Conservation (phyloP, 2,329 filamentous ascomycete species). For the Magnaporthiopsis poae region DNA sequence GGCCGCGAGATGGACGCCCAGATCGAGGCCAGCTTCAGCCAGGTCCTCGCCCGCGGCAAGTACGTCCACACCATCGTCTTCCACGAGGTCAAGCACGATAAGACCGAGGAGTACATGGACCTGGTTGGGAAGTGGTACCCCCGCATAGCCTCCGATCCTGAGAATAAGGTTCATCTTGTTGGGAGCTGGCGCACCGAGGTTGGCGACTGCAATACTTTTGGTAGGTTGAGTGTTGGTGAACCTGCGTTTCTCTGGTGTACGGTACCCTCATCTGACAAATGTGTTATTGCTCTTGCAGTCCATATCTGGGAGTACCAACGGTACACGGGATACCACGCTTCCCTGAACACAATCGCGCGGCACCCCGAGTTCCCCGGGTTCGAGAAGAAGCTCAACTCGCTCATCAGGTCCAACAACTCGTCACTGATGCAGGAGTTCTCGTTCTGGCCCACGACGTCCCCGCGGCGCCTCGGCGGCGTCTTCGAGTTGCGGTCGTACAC, state of each 20-base stretch:
- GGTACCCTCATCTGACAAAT: background rate
- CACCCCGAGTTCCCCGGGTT: slow-evolving; percentile 79
- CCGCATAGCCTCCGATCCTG: slow-evolving; percentile 67
- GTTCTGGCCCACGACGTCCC: slow-evolving; percentile 94
- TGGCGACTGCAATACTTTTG: slow-evolving; percentile 91
- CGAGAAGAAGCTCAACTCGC: slow-evolving; percentile 70
- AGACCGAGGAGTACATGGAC: slow-evolving; percentile 86
- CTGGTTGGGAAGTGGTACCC: slow-evolving; percentile 89
- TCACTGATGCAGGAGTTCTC: slow-evolving; percentile 99
- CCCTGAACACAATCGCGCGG: slow-evolving; percentile 70
- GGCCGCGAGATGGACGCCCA: slow-evolving; percentile 88
- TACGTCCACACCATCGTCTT: slow-evolving; percentile 97
- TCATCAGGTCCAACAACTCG: slow-evolving; percentile 74
- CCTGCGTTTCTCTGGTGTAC: background rate
- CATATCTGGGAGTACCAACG: slow-evolving; percentile 99
- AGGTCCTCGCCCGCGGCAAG: slow-evolving; percentile 88
- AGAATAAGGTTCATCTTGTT: slow-evolving; percentile 91
- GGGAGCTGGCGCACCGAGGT: slow-evolving; percentile 98
- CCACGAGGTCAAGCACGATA: slow-evolving; percentile 89
- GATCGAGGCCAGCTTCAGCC: slow-evolving; percentile 90
- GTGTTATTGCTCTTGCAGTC: slow-evolving; percentile 42
- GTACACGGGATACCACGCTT: slow-evolving; percentile 90
- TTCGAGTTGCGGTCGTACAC: slow-evolving; percentile 97
- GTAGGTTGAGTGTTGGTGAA: slow-evolving; percentile 40
- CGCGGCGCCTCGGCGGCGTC: slow-evolving; percentile 77